Conservation (phyloP, 2,329 filamentous ascomycete genomes). For the Botrytis fragariae region DNA sequence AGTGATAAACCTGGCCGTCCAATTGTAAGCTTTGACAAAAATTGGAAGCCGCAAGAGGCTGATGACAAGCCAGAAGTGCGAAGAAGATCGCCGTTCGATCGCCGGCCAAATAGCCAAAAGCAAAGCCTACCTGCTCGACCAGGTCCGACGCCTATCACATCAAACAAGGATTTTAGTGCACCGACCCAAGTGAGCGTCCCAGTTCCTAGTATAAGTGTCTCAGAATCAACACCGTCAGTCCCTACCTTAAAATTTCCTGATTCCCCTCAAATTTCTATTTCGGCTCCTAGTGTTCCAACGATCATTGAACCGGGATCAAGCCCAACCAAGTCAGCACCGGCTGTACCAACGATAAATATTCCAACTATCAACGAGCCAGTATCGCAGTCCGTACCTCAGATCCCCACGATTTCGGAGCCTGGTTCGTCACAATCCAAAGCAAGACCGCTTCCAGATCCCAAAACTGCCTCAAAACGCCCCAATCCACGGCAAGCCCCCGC, state of each 20-base stretch:
- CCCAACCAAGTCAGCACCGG: constrained; percentile 29
- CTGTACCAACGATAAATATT: constrained; percentile 32
- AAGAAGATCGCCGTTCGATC: constrained; percentile 37
- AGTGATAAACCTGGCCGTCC: constrained; percentile 87
- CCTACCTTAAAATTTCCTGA: constrained; percentile 38
- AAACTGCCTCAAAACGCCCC: constrained; percentile 30
- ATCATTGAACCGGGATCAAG: constrained; percentile 39
- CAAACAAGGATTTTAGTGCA: constrained; percentile 42
- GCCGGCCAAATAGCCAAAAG: constrained; percentile 29
- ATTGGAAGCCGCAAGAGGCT: constrained; percentile 67
- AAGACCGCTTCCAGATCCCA: constrained; percentile 43
- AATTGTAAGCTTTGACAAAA: constrained; percentile 93
- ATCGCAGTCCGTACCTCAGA: constrained; percentile 25
- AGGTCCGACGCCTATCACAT: constrained; percentile 34
- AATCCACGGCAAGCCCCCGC: constrained; percentile 38
- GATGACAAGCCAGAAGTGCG: constrained; percentile 62
- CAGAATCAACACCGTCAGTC: constrained; percentile 31
- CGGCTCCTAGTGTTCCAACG: constrained; percentile 30
- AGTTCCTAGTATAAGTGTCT: constrained; percentile 30
- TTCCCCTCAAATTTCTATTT: constrained; percentile 32
- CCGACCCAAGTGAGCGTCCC: constrained; percentile 47
- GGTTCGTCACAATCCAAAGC: constrained; percentile 38
- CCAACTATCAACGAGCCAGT: constrained; percentile 32
- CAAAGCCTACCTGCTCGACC: constrained; percentile 32
- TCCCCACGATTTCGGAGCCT: constrained; percentile 32